These are phyloP conservation scores for Neurospora hispaniola DNA, from an alignment of 495 filamentous ascomycete genomes.

Conservation along the genomic window DNA sequence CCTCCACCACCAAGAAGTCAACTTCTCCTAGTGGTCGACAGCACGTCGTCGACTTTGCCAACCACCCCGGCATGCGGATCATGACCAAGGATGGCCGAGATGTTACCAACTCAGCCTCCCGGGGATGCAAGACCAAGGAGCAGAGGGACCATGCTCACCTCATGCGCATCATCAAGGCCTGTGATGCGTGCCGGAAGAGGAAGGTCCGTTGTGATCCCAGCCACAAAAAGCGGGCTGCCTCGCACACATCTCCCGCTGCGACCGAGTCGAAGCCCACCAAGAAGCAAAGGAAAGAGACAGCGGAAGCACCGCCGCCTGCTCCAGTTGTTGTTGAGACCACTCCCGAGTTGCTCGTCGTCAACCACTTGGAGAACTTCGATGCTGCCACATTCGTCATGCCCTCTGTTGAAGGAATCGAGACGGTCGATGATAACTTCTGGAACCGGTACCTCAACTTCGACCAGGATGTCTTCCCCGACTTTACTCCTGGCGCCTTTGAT, in stretches of 20 bases:
- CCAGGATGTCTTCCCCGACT: conserved; percentile 19
- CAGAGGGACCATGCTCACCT: conserved; percentile 48
- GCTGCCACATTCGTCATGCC: conserved; percentile 8
- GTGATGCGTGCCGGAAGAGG: conserved; percentile 43
- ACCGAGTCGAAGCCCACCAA: conserved; percentile 26
- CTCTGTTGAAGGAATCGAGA: conserved; percentile 7
- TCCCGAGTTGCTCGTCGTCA: conserved; percentile 6
- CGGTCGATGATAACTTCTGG: conserved; percentile 20
- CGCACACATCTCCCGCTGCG: conserved; percentile 20
- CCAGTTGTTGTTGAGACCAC: conserved; percentile 3
- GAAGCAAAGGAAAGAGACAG: conserved; percentile 24
- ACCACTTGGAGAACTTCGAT: conserved; percentile 11
- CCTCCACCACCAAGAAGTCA: conserved; percentile 15
- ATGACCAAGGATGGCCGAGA: conserved; percentile 47
- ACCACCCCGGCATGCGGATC: conserved; percentile 48
- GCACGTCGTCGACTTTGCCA: conserved; percentile 28
- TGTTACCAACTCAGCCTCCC: conserved; percentile 44
- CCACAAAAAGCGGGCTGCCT: conserved; percentile 34
- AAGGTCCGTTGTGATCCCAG: conserved; percentile 45
- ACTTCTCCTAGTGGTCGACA: conserved; percentile 17
- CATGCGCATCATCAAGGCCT: conserved; percentile 50
- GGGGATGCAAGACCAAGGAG: conserved; percentile 50
- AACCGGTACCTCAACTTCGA: conserved; percentile 31
- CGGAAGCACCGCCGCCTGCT: conserved; percentile 15
- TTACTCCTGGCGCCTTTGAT: conserved; percentile 23